Conservation (phyloP, 805 yeast species). For the Cyberlindnera maritima region DNA sequence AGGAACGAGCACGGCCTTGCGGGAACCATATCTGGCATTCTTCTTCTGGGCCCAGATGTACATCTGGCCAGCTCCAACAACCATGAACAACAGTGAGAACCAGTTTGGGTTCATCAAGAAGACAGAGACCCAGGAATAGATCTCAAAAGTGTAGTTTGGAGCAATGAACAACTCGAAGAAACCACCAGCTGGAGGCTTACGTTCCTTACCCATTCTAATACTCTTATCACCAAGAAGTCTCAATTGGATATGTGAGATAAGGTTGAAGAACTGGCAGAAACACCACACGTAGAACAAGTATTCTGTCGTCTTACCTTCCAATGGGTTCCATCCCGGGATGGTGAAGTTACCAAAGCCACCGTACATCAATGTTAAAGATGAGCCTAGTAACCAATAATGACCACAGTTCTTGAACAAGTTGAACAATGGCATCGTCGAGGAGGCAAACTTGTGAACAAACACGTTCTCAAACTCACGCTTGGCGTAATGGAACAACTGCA, state of each 20-base stretch:
- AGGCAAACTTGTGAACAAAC: constrained; percentile 80
- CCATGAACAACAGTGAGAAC: constrained; percentile 67
- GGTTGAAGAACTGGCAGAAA: constrained; percentile 69
- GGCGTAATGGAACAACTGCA: constrained; percentile 71
- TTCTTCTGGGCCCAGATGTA: constrained; percentile 88
- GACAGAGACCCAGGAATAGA: constrained; percentile 68
- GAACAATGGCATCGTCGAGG: constrained; percentile 88
- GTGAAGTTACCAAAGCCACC: constrained; percentile 58
- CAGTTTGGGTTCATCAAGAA: constrained; percentile 75
- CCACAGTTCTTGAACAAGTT: constrained; percentile 84
- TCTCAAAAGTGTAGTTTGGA: constrained; percentile 93
- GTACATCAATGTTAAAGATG: constrained; percentile 50
- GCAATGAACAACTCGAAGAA: constrained; percentile 80
- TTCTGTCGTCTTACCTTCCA: constrained; percentile 32
- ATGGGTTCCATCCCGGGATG: constrained; percentile 53
- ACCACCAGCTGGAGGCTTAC: constrained; percentile 64
- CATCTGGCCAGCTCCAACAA: constrained; percentile 81
- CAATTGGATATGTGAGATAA: constrained; percentile 66
- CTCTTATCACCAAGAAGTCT: constrained; percentile 42
- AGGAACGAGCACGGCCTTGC: constrained; percentile 77
- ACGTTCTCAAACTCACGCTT: constrained; percentile 90
- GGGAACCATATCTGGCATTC: constrained; percentile 73
- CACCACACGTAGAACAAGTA: constrained; percentile 23
- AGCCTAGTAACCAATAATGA: constrained; percentile 93
- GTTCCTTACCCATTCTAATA: constrained; percentile 33